A percentile compares a stretch with the other conserved stretches of the same genome.
Conservation (phyloP, 768 basidiomycete species). For the Neoboletus subvelutipes region DNA sequence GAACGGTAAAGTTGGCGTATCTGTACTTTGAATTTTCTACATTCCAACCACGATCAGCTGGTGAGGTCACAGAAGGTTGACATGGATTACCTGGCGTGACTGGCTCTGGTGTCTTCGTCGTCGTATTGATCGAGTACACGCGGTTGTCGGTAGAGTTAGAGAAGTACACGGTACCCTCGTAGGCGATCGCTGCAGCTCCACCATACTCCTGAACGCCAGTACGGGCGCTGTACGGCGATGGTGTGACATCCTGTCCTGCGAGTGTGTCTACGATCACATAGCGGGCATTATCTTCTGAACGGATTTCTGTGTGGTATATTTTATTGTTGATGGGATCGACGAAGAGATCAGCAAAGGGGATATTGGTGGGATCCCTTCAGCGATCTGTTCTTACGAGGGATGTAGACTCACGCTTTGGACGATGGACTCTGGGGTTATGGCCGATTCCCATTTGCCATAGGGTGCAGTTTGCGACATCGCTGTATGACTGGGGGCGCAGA, state of each 20-base stretch:
- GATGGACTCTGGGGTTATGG: conserved; percentile 53
- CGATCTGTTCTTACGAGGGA: neutral
- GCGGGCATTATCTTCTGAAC: conserved; percentile 57
- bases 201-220: conserved; percentile 72
- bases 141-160: conserved; percentile 54
- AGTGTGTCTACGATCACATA: conserved; percentile 55
- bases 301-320: conserved; percentile 57
- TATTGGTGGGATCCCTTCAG: conserved; percentile 14
- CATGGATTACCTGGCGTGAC: conserved; percentile 58
- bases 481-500: neutral
- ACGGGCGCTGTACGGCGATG: conserved; percentile 53
- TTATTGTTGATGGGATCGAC: conserved; percentile 49
- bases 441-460: conserved; percentile 63
- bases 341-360: conserved; percentile 42
- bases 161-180: conserved; percentile 54
- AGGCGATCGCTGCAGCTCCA: conserved; percentile 57
- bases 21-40: conserved; percentile 39
- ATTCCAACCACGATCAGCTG: conserved; percentile 2
- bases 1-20: conserved; percentile 62
- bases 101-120: conserved; percentile 37
- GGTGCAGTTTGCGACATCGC: conserved; percentile 39
- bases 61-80: neutral
- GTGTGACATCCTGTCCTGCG: conserved; percentile 49
- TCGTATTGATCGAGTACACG: conserved; percentile 43
- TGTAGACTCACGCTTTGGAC: conserved; percentile 41